These are phyloP conservation scores for Entrophospora sp. DNA, from an alignment of 192 early-diverging fungal species.

Conservation along the genomic window DNA sequence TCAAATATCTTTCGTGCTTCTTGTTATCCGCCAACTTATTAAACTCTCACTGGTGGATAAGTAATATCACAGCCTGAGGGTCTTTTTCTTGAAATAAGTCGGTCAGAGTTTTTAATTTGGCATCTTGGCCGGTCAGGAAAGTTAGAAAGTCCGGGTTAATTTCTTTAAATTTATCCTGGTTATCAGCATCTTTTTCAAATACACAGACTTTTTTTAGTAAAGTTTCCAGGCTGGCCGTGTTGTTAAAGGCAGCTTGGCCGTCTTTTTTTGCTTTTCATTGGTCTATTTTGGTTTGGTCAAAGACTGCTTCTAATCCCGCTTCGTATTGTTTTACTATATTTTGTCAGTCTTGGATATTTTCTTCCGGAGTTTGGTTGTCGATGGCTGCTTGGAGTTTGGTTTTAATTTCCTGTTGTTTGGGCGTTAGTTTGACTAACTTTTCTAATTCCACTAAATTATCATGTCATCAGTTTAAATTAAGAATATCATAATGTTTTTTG, in stretches of 20 bases:
- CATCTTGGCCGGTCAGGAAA: neutral
- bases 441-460: neutral
- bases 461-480: neutral
- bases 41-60: neutral
- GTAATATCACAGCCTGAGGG: neutral
- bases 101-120: neutral
- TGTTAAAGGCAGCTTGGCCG: neutral
- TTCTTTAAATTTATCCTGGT: neutral
- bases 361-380: neutral
- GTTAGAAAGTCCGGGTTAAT: neutral
- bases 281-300: neutral
- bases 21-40: neutral
- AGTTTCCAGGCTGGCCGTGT: neutral
- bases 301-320: neutral
- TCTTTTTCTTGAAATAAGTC: neutral
- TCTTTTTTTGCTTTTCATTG: neutral
- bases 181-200: neutral
- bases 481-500: neutral
- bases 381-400: neutral
- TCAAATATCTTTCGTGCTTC: neutral
- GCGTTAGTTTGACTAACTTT: neutral
- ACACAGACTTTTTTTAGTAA: neutral
- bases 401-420: neutral
- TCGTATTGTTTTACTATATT: neutral
- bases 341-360: neutral